A percentile compares a stretch with the other conserved stretches of the same genome.
Conservation (phyloP, 1,284 basidiomycete genomes). For the Schizophyllum amplum region DNA sequence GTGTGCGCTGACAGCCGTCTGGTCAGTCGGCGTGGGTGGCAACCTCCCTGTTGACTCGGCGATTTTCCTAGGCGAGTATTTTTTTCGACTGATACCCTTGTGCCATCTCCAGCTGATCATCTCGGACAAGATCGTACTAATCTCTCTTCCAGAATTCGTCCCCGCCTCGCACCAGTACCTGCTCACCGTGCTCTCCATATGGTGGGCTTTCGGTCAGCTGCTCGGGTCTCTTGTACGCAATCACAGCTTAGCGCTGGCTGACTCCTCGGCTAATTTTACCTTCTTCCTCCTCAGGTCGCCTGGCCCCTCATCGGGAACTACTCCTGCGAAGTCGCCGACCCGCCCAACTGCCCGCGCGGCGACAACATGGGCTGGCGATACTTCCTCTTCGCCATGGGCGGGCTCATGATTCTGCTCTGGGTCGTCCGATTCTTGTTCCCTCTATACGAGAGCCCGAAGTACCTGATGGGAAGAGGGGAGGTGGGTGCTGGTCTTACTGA, state of each 20-base stretch:
- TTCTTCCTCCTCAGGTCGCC: conserved; percentile 50
- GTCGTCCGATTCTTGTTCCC: conserved; percentile 66
- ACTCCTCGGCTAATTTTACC: too few species aligned
- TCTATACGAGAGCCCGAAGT: conserved; percentile 61
- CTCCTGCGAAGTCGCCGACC: conserved; percentile 37
- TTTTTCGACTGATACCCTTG: too few species aligned
- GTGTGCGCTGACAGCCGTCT: conserved; percentile 44
- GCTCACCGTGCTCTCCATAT: conserved; percentile 59
- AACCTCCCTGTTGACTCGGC: conserved; percentile 75
- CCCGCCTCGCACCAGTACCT: conserved; percentile 64
- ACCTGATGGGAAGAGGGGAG: neutral
- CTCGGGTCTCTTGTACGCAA: conserved; percentile 49
- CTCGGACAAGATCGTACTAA: too few species aligned
- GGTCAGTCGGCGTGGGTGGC: conserved; percentile 59
- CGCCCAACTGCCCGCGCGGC: conserved; percentile 26
- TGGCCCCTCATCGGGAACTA: conserved; percentile 62
- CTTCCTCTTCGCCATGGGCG: conserved; percentile 54
- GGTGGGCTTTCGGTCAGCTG: conserved; percentile 65
- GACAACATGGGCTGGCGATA: conserved; percentile 71
- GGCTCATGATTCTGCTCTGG: conserved; percentile 56
- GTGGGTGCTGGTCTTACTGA: too few species aligned
- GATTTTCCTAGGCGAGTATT: conserved; percentile 58
- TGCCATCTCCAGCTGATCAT: too few species aligned
- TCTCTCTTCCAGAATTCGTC: conserved; percentile 40
- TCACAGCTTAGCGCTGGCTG: too few species aligned